phyloP scores from a whole-genome alignment of 1,284 basidiomycete genomes.

The Tremellales sp. region DNA sequence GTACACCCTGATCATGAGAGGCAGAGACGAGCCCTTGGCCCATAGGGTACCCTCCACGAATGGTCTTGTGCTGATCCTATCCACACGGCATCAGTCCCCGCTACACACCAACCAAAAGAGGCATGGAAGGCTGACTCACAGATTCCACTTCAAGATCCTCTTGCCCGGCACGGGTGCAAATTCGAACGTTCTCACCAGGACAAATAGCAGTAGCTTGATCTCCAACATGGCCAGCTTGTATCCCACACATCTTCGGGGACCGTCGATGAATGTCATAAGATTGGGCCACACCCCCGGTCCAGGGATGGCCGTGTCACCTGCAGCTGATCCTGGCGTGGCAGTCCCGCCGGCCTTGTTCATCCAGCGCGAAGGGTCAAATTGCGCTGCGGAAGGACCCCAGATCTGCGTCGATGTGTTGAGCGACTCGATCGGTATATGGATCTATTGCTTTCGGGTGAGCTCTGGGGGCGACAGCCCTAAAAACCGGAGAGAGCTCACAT shows the following conservation, averaged over 20 bases:
- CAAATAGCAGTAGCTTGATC: slow-evolving; percentile 27
- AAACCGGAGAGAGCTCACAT: neutral
- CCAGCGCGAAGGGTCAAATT: slow-evolving; percentile 24
- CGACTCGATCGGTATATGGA: slow-evolving; percentile 29
- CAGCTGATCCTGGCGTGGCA: too few relatives aligned
- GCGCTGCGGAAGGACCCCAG: slow-evolving; percentile 21
- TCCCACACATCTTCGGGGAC: slow-evolving; percentile 28
- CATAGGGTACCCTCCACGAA: slow-evolving; percentile 19
- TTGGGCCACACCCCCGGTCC: slow-evolving; percentile 27
- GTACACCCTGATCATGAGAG: slow-evolving; percentile 19
- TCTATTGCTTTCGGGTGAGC: slow-evolving; percentile 2
- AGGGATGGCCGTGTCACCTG: too few relatives aligned
- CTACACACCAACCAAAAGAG: too few relatives aligned
- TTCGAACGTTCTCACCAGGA: slow-evolving; percentile 21
- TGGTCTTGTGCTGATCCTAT: slow-evolving; percentile 28
- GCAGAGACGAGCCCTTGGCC: slow-evolving; percentile 20
- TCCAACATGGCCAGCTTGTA: slow-evolving; percentile 29
- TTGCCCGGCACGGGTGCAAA: slow-evolving; percentile 15
- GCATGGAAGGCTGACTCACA: slow-evolving; percentile 14
- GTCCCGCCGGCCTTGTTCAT: too few relatives aligned
- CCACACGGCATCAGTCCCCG: neutral
- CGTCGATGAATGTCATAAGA: slow-evolving; percentile 31
- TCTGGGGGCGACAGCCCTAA: neutral
- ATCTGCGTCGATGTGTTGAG: slow-evolving; percentile 20
- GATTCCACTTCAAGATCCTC: slow-evolving; percentile 24